A percentile compares a stretch with the other conserved stretches of the same genome.
These are phyloP conservation scores for Xylaria arbuscula DNA, from an alignment of 2,329 filamentous ascomycete species.

Conservation along the genomic window DNA sequence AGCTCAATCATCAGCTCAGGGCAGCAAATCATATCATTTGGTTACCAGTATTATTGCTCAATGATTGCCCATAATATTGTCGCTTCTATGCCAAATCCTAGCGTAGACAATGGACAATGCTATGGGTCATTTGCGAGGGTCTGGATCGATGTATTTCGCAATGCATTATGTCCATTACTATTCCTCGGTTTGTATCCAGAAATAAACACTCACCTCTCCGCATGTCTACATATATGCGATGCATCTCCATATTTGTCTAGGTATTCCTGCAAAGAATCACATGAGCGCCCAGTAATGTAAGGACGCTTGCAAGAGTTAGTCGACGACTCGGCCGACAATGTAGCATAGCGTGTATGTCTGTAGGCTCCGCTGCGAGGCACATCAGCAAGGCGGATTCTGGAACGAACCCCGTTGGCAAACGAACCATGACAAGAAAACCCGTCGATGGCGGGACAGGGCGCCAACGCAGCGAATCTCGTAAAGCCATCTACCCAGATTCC, in stretches of 20 bases:
- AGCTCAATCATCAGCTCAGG: constrained; percentile 3
- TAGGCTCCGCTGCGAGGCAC: constrained; percentile 26
- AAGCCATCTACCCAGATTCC: constrained; percentile 17
- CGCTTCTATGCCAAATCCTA: constrained; percentile 4
- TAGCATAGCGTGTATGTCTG: constrained; percentile 6
- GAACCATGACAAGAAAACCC: constrained; percentile 17
- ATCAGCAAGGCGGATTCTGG: constrained; percentile 28
- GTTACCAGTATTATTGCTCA: neutral
- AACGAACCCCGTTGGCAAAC: constrained; percentile 15
- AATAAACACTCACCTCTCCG: constrained; percentile 21
- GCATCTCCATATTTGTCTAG: constrained; percentile 10
- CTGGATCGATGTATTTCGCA: constrained; percentile 3
- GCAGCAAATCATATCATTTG: constrained; percentile 16
- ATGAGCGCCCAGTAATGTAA: constrained; percentile 11
- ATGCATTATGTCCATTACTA: constrained; percentile 5
- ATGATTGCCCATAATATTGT: constrained; percentile 8
- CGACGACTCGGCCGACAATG: constrained; percentile 10
- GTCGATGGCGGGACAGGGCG: constrained; percentile 24
- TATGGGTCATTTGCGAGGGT: constrained; percentile 1
- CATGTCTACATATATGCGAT: neutral
- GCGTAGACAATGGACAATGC: constrained; percentile 5
- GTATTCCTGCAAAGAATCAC: constrained; percentile 19
- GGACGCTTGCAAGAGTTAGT: constrained; percentile 12
- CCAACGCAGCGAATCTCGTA: constrained; percentile 35
- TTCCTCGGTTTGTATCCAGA: constrained; percentile 9